Conservation (phyloP, 371 early-diverging fungal genomes). For the Rhizoclosmatium hyalinum region DNA sequence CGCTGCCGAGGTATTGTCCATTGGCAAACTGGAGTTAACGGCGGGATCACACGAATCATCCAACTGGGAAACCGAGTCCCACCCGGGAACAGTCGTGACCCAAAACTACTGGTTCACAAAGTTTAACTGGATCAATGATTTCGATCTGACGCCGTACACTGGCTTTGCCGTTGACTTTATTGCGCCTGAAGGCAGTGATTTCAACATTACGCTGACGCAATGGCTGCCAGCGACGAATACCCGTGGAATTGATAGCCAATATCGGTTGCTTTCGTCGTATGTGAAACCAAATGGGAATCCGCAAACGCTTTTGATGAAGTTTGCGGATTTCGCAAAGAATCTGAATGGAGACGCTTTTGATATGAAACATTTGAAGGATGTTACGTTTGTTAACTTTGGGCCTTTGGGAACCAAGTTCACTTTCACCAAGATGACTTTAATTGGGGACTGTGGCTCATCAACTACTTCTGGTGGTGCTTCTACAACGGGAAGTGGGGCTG, state of each 20-base stretch:
- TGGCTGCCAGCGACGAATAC: conserved; percentile 19
- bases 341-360: conserved; percentile 38
- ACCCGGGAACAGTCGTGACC: conserved; percentile 19
- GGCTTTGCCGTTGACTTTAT: conserved; percentile 38
- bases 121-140: conserved; percentile 40
- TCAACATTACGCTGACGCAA: conserved; percentile 48
- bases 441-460: conserved; percentile 20
- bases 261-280: conserved; percentile 42
- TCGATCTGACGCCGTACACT: conserved; percentile 40
- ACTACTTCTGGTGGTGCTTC: background rate
- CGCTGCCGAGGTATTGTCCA: conserved; percentile 13
- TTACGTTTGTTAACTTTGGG: conserved; percentile 39
- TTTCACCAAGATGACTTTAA: conserved; percentile 24
- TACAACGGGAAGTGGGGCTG: background rate
- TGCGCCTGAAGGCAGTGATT: conserved; percentile 41
- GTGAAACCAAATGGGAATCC: conserved; percentile 39
- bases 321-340: conserved; percentile 37
- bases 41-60: background rate
- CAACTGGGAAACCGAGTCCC: conserved; percentile 13
- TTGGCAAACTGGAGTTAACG: conserved; percentile 9
- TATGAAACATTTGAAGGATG: conserved; percentile 47
- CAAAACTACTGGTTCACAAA: conserved; percentile 36
- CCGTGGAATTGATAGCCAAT: conserved; percentile 36
- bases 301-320: conserved; percentile 39
- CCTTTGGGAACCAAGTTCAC: conserved; percentile 32